These are phyloP conservation scores for Raddia guianensis DNA, from an alignment of 176 grass and related monocot genomes.

Conservation along the genomic window DNA sequence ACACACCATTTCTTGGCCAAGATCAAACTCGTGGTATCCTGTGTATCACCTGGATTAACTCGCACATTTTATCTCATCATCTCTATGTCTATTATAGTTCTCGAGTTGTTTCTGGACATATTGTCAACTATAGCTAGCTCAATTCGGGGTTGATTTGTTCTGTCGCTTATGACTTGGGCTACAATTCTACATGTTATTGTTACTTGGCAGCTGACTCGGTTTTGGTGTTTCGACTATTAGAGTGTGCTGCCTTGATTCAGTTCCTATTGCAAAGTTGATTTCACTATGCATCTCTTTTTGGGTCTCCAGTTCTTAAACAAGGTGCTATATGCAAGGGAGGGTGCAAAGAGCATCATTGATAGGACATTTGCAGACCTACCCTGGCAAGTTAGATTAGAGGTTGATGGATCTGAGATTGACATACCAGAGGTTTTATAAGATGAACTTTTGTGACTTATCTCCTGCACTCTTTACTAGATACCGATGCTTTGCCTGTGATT, in stretches of 20 bases:
- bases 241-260: background rate
- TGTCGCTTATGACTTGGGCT: background rate
- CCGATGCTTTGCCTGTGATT: background rate
- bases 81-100: background rate
- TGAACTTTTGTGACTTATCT: background rate
- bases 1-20: background rate
- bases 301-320: conserved; percentile 77
- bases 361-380: conserved; percentile 75
- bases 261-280: conserved; percentile 2
- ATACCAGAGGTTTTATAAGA: conserved; percentile 72
- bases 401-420: conserved; percentile 78
- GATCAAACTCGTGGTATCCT: background rate
- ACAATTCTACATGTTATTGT: background rate
- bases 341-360: conserved; percentile 87
- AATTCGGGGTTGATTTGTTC: background rate
- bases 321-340: conserved; percentile 88
- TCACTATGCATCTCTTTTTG: conserved; percentile 10
- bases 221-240: background rate
- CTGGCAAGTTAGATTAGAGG: conserved; percentile 73
- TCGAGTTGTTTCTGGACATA: background rate
- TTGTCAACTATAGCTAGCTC: background rate
- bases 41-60: background rate
- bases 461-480: background rate
- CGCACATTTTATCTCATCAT: background rate
- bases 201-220: background rate